Evolutionary conservation across 2,329 filamentous ascomycete genomes (phyloP), one percentile per base, ranked within the genome.

Genomic region (Aphanocladium album): DNA sequence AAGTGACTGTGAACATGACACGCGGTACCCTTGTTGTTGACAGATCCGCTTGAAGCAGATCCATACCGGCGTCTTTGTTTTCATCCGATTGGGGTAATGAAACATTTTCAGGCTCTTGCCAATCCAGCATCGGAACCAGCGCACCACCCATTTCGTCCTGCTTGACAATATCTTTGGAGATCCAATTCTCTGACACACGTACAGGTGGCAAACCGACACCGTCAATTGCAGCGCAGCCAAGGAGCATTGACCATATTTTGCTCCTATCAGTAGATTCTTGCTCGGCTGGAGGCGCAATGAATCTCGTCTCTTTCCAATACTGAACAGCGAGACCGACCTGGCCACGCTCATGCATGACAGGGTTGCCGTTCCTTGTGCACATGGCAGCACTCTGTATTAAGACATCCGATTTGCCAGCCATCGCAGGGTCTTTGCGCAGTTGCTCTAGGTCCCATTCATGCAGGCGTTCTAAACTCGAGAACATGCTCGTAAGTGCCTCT

Each of bases 401-500:
- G n/a, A 79, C 74, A 33, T 82, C 79, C 2, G 77, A 72, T 66
- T 78, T 80, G 21, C 70, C 73, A n/a, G 67, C 67, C 66, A 79
- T 73, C 2, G 73, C 71, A 1, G 77, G 73, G 16, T 83, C 80
- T 61, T 81, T 78, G 11, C 80, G 79, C 33, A 87, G 71, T 63
- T 78, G 82, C 60, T 83, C 79, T 62, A 87, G 76, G 69, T 95
- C 90, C 79, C 89, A 89, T 50, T 84, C 78, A 68, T 89, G 85
- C n/a, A 96, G 75, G 66, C 80, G 86, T 62, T 82, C 79, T 62
- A 95, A 76, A 68, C 89, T 90, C 60, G 82, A 82, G 71, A 88
- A 90, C 6, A 96, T 79, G 3, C 89, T 89, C 4, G 84, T 85
- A 49, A 93, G 79, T 0, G 90, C 90, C 70, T 91, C 89, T 70